These are phyloP conservation scores for Barbatosphaeria neglecta DNA, from an alignment of 495 filamentous ascomycete genomes.

Conservation along the genomic window DNA sequence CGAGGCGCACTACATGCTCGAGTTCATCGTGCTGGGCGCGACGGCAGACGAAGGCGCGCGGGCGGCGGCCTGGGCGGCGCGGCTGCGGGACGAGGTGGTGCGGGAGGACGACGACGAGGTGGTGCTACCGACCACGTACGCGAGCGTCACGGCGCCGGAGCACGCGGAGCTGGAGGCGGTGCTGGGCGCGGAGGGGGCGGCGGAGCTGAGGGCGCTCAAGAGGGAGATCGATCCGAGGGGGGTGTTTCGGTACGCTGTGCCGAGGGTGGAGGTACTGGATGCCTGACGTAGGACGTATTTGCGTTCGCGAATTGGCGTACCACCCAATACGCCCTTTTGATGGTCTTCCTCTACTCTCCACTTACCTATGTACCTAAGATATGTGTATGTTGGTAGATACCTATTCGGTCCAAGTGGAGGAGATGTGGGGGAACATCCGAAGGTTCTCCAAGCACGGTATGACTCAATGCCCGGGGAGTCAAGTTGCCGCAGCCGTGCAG, in stretches of 20 bases:
- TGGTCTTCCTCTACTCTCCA: too few relatives aligned
- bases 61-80: slow-evolving; percentile 15
- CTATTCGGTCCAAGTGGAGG: too few relatives aligned
- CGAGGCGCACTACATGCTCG: slow-evolving; percentile 27
- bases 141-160: slow-evolving; percentile 11
- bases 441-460: too few relatives aligned
- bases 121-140: slow-evolving; percentile 19
- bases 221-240: slow-evolving; percentile 16
- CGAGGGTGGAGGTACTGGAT: slow-evolving; percentile 5
- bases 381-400: too few relatives aligned
- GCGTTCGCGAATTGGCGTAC: background rate
- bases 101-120: slow-evolving; percentile 9
- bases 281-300: background rate
- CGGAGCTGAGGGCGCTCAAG: slow-evolving; percentile 17
- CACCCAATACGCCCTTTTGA: too few relatives aligned
- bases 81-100: slow-evolving; percentile 6
- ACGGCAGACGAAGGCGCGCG: background rate
- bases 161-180: slow-evolving; percentile 7
- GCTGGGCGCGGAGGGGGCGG: slow-evolving; percentile 11
- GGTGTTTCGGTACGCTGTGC: slow-evolving; percentile 20
- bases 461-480: too few relatives aligned
- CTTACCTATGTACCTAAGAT: too few relatives aligned
- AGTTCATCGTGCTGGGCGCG: slow-evolving; percentile 15
- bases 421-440: too few relatives aligned
- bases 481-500: too few relatives aligned